Conservation (phyloP, 129 eudicot species). For the Flaveria robusta region DNA sequence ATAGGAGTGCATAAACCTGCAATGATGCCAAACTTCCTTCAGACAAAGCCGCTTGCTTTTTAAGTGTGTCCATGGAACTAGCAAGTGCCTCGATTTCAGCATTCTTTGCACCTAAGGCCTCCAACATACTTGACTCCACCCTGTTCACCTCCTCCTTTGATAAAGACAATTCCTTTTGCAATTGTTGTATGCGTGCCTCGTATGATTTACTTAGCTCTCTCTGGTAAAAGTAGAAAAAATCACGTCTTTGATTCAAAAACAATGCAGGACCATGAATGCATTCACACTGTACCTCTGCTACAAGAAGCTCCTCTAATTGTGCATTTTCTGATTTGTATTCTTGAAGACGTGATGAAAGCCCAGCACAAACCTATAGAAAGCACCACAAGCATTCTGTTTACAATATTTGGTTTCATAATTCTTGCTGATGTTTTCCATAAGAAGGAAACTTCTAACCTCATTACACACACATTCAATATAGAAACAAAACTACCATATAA, state of each 20-base stretch:
- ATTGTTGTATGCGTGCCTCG: constrained; percentile 79
- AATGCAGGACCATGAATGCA: constrained; percentile 20
- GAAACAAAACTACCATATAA: constrained; percentile 23
- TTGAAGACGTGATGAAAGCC: constrained; percentile 98
- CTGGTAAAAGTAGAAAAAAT: constrained; percentile 49
- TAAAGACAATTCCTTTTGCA: constrained; percentile 71
- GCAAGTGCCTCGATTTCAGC: constrained; percentile 94
- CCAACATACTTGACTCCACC: constrained; percentile 84
- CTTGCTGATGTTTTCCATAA: constrained; percentile 7
- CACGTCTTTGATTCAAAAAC: constrained; percentile 8
- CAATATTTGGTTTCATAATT: constrained; percentile 5
- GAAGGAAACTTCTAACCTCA: constrained; percentile 8
- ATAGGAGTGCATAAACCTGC: constrained; percentile 65
- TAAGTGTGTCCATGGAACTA: constrained; percentile 75
- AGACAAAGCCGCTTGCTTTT: constrained; percentile 90
- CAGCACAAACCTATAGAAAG: constrained; percentile 87
- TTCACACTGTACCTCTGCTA: constrained; percentile 70
- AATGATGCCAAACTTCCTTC: constrained; percentile 92
- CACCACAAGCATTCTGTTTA: constrained; percentile 23
- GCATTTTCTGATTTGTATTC: constrained; percentile 98
- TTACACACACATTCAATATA: background rate
- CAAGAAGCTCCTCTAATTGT: constrained; percentile 96
- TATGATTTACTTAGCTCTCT: constrained; percentile 89
- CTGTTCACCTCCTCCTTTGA: constrained; percentile 74
- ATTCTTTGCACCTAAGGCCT: constrained; percentile 93